Evolutionary conservation across 345 rosid genomes (phyloP).

Genomic region (Cardamine occulta): DNA sequence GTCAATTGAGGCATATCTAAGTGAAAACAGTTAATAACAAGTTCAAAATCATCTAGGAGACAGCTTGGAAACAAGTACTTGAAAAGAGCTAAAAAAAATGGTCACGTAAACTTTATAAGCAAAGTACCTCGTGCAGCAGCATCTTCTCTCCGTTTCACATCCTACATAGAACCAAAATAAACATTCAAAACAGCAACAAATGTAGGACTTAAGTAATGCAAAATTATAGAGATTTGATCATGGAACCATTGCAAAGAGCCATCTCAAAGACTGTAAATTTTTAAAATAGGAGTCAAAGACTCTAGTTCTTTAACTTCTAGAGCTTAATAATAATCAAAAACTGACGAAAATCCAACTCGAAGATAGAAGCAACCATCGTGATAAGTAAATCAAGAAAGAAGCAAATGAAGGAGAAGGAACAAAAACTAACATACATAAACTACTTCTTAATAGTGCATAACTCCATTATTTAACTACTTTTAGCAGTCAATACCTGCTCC

Average conservation of each 20-base stretch:
- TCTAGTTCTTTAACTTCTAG: background rate
- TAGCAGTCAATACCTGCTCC: constrained; percentile 68
- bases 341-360: background rate
- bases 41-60: background rate
- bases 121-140: constrained; percentile 89
- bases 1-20: background rate
- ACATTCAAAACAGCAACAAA: constrained; percentile 10
- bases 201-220: background rate
- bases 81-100: background rate
- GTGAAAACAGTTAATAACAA: background rate
- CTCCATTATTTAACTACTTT: constrained; percentile 2
- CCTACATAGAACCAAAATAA: constrained; percentile 54
- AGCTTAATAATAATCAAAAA: background rate
- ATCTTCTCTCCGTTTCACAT: constrained; percentile 81
- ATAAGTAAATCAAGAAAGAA: background rate
- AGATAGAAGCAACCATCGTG: background rate
- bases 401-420: background rate
- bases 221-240: background rate
- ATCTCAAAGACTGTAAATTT: background rate
- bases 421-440: background rate
- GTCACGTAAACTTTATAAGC: background rate
- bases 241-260: background rate
- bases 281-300: background rate
- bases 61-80: background rate
- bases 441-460: constrained; percentile 18